Base-by-base conservation (phyloP, 768 basidiomycete species). In the Cantharellus anzutake region DNA sequence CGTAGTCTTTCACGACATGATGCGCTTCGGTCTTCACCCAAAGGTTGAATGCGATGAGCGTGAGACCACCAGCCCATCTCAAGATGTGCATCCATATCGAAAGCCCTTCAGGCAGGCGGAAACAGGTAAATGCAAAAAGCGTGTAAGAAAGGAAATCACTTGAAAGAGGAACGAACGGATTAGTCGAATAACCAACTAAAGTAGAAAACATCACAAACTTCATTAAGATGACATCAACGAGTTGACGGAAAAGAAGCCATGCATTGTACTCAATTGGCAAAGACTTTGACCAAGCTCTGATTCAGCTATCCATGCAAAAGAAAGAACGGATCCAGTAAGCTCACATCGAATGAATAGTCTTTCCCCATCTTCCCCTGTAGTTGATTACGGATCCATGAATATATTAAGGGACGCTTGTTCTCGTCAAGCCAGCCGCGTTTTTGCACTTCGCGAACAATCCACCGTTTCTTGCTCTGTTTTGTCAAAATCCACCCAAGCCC, bases 1-100 rank as follows among this genome's bases (percentile, higher is more conserved):
- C 93, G 64, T 94, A 97, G 67, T 97, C 94, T 66, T 96, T 98
- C 62, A 98, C 92, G 56, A 98, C 90, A 59, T 90, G 79, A 69
- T 99, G 96, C 0, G 96, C 96, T 67, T 98, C 94, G 2, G 86
- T 87, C 69, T 99, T 99, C 63, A 99, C 91, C 92, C 93, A 98
- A 41, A 98, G 77, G 70, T 99, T 98, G 76, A 98, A 98, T 29
- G 77, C 78, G 68, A 98, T 91, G 35, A 99, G 73, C 0, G 80
- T 77, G 61, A 87, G 68, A 3, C 96, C 96, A 29, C 84, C 84
- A 51, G 85, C 71, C 94, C 94, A 99, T 86, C 91, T 81, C 71
- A 90, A 77, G 62, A 85, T 68, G 68, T 97, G 92, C 16, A 88
- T 77, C 4, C 75, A 67, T 51, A 77, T 57, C 0, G 90, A 86